phyloP scores from a whole-genome alignment of 345 rosid species.

The Populus davidiana region DNA sequence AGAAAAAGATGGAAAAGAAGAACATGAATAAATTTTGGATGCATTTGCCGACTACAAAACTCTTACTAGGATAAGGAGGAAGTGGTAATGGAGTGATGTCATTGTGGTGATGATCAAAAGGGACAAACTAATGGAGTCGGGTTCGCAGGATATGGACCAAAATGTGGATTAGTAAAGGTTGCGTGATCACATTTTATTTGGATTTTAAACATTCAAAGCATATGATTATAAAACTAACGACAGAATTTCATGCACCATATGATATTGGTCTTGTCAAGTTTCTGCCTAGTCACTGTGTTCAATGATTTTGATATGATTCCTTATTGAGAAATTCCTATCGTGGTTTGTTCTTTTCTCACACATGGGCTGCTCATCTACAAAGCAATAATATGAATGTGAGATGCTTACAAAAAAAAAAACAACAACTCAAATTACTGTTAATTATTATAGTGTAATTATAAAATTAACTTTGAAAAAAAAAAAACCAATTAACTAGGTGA shows the following conservation, averaged over 20 bases:
- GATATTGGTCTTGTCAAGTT: no score
- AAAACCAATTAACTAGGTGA: no score
- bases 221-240: not conserved
- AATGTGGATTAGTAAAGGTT: not conserved
- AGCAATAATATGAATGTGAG: no score
- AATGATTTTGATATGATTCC: not conserved
- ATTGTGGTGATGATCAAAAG: slow-evolving; percentile 11
- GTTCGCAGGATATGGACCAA: slow-evolving; percentile 9
- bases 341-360: not conserved
- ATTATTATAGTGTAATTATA: no score
- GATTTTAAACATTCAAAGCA: not conserved
- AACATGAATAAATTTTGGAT: not conserved
- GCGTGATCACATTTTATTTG: not conserved
- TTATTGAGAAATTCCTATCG: not conserved
- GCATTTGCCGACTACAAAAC: not conserved
- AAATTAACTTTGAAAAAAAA: no score
- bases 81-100: slow-evolving; percentile 2
- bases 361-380: not conserved
- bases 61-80: not conserved
- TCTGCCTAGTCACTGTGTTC: no score
- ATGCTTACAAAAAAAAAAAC: no score
- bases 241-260: not conserved
- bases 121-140: not conserved
- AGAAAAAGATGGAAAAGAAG: not conserved
- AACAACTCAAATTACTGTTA: no score